Evolutionary conservation across 768 basidiomycete genomes (phyloP), one percentile per base, ranked within the genome.

Genomic region (Naganishia onofrii): DNA sequence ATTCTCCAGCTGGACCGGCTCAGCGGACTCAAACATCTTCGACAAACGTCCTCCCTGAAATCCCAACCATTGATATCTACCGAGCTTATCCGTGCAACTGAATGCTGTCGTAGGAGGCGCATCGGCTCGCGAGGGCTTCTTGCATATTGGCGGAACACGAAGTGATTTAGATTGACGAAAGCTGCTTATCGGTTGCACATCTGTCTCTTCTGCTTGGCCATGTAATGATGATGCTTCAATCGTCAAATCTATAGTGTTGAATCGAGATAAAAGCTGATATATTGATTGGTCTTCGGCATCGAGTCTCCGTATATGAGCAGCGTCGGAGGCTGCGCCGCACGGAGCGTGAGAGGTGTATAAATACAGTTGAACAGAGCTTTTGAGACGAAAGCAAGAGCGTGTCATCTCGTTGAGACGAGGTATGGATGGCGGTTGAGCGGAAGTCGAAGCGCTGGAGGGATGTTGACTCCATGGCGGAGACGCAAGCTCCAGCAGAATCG

Each of bases 261-360:
- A 9, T 7, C 23, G 60, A 28, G 60, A 12, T 1, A 70, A 55
- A 10, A 44, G 23, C 5, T 36, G 21, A 7, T 31, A 42, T 34
- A 72, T 56, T 4, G 48, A 6, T 23, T n/a, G 23, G 31, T 72
- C 71, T 57, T 72, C 71, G 15, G 36, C 54, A 44, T 72, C 67
- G 0, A 72, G 67, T 21, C 71, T 58, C 21, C 56, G 67, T 23
- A 69, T 12, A 46, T 72, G 71, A 9, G 71, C 66, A 12, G 58
- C 67, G 36, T 64, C 38, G 0, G 66, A 60, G 4, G 71, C 71
- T 21, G 67, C 23, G 29, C 71, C 71, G 54, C 71, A 72, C 21
- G 71, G 71, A 34, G 65, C 65, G 31, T 72, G 71, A n/a, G 65
- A 67, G 15, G 71, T 68, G 32, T 72, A 72, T 0, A 72, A 67